Evolutionary conservation across 805 yeast species (phyloP).

Genomic region (Clavispora santaluciae): DNA sequence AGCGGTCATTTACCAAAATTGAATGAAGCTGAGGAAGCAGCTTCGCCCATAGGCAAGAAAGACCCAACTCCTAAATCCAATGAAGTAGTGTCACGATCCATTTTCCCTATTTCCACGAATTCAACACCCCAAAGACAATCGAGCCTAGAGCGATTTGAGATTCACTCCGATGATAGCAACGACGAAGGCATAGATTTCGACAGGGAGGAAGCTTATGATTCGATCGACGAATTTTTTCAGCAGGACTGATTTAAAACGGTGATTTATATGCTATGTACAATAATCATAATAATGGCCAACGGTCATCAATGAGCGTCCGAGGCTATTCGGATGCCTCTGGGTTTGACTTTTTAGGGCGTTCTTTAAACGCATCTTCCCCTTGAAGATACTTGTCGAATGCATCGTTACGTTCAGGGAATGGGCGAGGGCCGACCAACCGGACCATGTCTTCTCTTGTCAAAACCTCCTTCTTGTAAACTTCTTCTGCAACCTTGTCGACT

Average conservation of each 20-base stretch:
- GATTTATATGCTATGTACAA: neutral
- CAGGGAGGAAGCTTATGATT: neutral
- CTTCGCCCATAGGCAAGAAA: neutral
- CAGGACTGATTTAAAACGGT: neutral
- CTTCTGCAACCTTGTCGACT: conserved; percentile 70
- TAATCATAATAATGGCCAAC: neutral
- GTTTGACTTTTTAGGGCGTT: conserved; percentile 19
- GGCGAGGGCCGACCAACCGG: conserved; percentile 68
- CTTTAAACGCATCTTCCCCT: conserved; percentile 38
- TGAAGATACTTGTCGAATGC: conserved; percentile 87
- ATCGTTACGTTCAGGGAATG: conserved; percentile 73
- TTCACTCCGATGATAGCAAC: neutral
- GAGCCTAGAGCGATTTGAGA: neutral
- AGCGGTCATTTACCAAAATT: too few relatives aligned
- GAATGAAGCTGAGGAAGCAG: neutral
- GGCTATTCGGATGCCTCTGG: neutral
- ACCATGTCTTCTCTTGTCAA: conserved; percentile 79
- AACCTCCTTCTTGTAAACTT: conserved; percentile 68
- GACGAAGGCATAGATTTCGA: neutral
- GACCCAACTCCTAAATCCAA: too few relatives aligned
- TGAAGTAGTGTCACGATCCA: too few relatives aligned
- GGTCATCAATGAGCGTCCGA: neutral
- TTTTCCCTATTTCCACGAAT: neutral
- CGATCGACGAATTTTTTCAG: neutral
- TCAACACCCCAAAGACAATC: neutral